Evolutionary conservation across 2,329 filamentous ascomycete species (phyloP).

Genomic region (Dothistroma pini): DNA sequence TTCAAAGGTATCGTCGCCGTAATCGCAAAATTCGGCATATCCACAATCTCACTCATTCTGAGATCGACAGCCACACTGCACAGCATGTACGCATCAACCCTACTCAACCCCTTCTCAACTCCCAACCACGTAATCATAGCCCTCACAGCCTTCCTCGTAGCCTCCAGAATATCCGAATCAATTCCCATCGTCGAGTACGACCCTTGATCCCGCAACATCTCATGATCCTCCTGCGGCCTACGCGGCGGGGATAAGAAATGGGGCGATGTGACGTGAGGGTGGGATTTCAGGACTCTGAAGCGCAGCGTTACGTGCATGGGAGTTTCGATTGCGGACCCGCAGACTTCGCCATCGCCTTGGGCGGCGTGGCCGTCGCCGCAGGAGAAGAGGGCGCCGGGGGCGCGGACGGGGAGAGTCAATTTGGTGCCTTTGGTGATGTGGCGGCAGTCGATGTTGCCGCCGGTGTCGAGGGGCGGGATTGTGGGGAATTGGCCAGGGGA

Average conservation of each 20-base stretch:
- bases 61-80: slow-evolving; percentile 20
- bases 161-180: slow-evolving; percentile 17
- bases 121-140: slow-evolving; percentile 20
- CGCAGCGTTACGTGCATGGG: slow-evolving; percentile 17
- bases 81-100: slow-evolving; percentile 23
- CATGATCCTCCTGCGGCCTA: neutral
- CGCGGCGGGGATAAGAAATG: slow-evolving; percentile 18
- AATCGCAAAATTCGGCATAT: slow-evolving; percentile 24
- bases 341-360: slow-evolving; percentile 23
- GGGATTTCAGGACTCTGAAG: slow-evolving; percentile 16
- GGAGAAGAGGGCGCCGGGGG: slow-evolving; percentile 18
- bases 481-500: slow-evolving; percentile 16
- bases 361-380: slow-evolving; percentile 25
- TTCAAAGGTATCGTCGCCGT: slow-evolving; percentile 19
- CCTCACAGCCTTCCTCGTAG: slow-evolving; percentile 21
- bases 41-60: slow-evolving; percentile 20
- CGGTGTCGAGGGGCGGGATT: slow-evolving; percentile 19
- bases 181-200: slow-evolving; percentile 22
- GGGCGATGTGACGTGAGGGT: slow-evolving; percentile 15
- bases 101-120: slow-evolving; percentile 10
- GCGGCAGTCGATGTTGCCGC: slow-evolving; percentile 23
- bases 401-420: slow-evolving; percentile 16
- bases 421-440: slow-evolving; percentile 20
- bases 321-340: slow-evolving; percentile 20
- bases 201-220: slow-evolving; percentile 15